Base-by-base conservation (phyloP, 306 rosid species). In the Arachis hypogaea region DNA sequence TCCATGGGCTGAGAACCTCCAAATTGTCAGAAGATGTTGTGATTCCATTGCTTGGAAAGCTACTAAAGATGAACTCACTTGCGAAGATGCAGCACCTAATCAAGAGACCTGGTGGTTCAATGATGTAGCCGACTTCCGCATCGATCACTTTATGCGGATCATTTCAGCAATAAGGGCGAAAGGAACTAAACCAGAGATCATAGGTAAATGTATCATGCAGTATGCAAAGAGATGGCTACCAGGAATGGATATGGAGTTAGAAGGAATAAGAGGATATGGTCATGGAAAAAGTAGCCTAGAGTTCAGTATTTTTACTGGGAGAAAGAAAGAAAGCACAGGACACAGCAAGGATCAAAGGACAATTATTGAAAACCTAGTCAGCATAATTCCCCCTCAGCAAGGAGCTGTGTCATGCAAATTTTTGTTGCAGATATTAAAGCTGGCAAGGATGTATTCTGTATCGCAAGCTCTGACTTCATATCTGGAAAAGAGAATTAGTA, bases 1-100 rank as follows among this genome's bases (percentile, higher is more conserved):
- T 46, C 98, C 99, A 16, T 94, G 99, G 99, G 91, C 88, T 59
- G 99, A 92, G 64, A 94, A 92, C 80, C 88, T 92, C 69, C 99
- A 94, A 83, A 83, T 92, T 79, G 96, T 90, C 52, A 85, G 99
- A 82, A 84, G 97, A 78, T 94, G 99, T 71, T 88, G 96, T n/a
- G 95, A 94, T 77, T 88, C 97, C n/a, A 75, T 94, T 22, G 96
- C 96, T 50, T 85, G 93, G 96, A 92, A 90, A 86, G 91, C 87
- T 72, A 82, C 90, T 22, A 87, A 85, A 85, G 90, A 88, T 30
- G 80, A 59, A 72, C 62, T 45, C 60, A 56, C 69, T 12, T 12
- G 38, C 41, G 81, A 77, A 60, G 88, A 85, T 54, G 59, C 84
- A 59, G 68, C 33, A 51, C 63, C 45, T 5, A 46, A 59, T 49